phyloP scores from a whole-genome alignment of 2,329 filamentous ascomycete genomes.

The Penicillium sp. region DNA sequence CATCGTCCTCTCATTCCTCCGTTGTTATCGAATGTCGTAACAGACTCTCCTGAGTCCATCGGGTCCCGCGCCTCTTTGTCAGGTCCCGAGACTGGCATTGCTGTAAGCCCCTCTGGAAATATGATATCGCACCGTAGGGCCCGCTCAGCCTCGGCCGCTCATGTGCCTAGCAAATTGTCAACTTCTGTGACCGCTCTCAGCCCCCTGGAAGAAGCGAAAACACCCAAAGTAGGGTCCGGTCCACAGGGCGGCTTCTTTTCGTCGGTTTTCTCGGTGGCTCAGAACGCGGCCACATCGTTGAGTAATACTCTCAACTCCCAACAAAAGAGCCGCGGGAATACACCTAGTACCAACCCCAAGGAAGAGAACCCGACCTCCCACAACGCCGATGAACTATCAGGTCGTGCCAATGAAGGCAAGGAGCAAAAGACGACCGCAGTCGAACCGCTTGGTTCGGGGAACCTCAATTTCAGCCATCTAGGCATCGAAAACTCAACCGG shows the following conservation, averaged over 20 bases:
- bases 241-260: slow-evolving; percentile 73
- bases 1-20: slow-evolving; percentile 31
- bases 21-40: slow-evolving; percentile 25
- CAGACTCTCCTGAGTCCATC: slow-evolving; percentile 37
- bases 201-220: slow-evolving; percentile 61
- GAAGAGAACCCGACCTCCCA: slow-evolving; percentile 26
- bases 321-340: slow-evolving; percentile 37
- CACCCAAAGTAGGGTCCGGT: slow-evolving; percentile 50
- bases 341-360: slow-evolving; percentile 26
- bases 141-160: slow-evolving; percentile 50
- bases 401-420: slow-evolving; percentile 26
- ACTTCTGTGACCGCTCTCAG: slow-evolving; percentile 65
- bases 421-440: slow-evolving; percentile 66
- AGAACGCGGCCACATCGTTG: slow-evolving; percentile 82
- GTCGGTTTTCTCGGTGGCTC: slow-evolving; percentile 83
- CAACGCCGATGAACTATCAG: slow-evolving; percentile 19
- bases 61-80: slow-evolving; percentile 22
- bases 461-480: slow-evolving; percentile 81
- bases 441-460: slow-evolving; percentile 81
- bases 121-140: slow-evolving; percentile 68
- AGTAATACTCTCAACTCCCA: slow-evolving; percentile 55
- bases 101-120: slow-evolving; percentile 58
- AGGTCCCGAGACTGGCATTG: slow-evolving; percentile 41
- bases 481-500: slow-evolving; percentile 54
- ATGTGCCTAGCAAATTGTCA: slow-evolving; percentile 80